Percentiles rank a stretch among this genome's conserved stretches.
Conservation (phyloP, 2,329 filamentous ascomycete species). For the Aureobasidium sp. region DNA sequence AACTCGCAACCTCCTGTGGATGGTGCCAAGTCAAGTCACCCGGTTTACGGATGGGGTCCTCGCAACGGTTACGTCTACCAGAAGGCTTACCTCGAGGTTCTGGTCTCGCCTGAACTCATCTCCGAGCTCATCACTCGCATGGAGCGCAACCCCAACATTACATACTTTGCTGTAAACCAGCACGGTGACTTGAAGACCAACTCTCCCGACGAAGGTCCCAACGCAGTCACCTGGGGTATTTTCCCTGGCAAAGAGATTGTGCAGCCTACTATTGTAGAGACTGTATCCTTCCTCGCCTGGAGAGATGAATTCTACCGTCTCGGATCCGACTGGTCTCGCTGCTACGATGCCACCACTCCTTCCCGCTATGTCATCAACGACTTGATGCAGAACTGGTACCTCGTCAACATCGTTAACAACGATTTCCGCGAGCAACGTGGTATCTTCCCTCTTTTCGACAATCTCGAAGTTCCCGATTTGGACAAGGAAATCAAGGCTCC, state of each 20-base stretch:
- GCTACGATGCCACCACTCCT: constrained; percentile 79
- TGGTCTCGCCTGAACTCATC: constrained; percentile 85
- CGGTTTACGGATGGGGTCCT: constrained; percentile 94
- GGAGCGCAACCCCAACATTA: constrained; percentile 81
- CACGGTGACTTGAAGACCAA: constrained; percentile 86
- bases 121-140: constrained; percentile 81
- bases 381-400: constrained; percentile 91
- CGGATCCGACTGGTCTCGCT: constrained; percentile 94
- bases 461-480: constrained; percentile 73
- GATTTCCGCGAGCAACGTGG: constrained; percentile 89
- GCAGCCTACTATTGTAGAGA: constrained; percentile 99
- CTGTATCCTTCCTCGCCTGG: constrained; percentile 97
- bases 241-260: constrained; percentile 99
- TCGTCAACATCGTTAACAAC: constrained; percentile 98
- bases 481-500: constrained; percentile 43
- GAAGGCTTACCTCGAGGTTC: constrained; percentile 95
- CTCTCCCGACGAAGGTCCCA: constrained; percentile 80
- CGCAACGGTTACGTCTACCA: constrained; percentile 98
- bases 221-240: constrained; percentile 98
- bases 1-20: constrained; percentile 98
- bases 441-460: constrained; percentile 89
- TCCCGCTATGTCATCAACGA: constrained; percentile 83
- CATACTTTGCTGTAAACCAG: constrained; percentile 94
- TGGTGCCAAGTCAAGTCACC: constrained; percentile 87
- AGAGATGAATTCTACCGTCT: constrained; percentile 97